A percentile compares a stretch with the other conserved stretches of the same genome.
Conservation (phyloP, 306 rosid genomes). For the Malus asiatica region DNA sequence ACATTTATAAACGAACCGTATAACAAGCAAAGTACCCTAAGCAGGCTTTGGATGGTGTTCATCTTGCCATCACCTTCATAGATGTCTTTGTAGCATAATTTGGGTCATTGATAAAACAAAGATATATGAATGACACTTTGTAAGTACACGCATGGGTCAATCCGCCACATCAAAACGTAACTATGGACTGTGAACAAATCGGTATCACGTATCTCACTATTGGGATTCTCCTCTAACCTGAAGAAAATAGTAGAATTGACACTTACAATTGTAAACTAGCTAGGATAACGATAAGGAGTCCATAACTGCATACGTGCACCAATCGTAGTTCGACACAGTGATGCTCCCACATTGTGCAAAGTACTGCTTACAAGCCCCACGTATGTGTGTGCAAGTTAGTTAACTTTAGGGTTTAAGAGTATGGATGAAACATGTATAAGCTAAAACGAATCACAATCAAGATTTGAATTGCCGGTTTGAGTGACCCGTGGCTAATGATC, state of each 20-base stretch:
- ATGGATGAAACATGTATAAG: not conserved
- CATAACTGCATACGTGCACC: conserved; percentile 13
- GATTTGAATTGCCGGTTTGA: conserved; percentile 14
- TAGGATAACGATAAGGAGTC: not conserved
- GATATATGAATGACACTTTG: conserved; percentile 22
- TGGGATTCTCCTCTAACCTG: conserved; percentile 29
- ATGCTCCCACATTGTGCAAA: not conserved
- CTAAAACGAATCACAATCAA: not conserved
- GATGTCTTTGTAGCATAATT: not conserved
- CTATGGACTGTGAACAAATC: conserved; percentile 32
- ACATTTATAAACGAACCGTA: too few species aligned
- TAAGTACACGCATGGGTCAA: conserved; percentile 30
- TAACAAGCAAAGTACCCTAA: not conserved
- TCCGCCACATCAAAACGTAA: conserved; percentile 37
- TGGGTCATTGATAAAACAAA: not conserved
- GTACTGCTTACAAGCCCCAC: not conserved
- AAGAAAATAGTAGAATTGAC: not conserved
- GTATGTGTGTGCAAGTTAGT: not conserved
- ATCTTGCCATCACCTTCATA: not conserved
- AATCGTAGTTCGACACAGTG: conserved; percentile 23
- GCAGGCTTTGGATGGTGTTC: not conserved
- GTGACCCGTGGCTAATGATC: not conserved
- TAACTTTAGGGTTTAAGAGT: not conserved
- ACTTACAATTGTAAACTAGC: not conserved
- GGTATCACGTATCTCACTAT: conserved; percentile 18